Evolutionary conservation across 306 rosid genomes (phyloP).

Genomic region (Vigna unguiculata): DNA sequence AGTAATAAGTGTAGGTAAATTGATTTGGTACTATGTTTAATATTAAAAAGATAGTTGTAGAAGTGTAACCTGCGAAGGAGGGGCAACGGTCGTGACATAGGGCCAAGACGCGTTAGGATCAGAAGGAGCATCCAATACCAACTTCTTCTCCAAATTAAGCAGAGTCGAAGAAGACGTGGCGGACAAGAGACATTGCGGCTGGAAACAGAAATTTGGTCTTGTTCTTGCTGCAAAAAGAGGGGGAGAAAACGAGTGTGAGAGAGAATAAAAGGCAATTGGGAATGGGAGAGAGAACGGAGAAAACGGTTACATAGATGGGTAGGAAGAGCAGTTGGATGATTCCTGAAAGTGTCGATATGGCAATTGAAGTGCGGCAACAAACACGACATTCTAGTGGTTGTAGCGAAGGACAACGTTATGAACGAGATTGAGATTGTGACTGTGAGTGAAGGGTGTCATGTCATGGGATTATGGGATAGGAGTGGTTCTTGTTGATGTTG

Average conservation of each 20-base stretch:
- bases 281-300: not conserved
- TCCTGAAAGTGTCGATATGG: constrained; percentile 66
- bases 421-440: not conserved
- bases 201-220: constrained; percentile 57
- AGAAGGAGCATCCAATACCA: constrained; percentile 57
- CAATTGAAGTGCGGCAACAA: constrained; percentile 81
- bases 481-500: too few relatives aligned
- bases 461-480: not conserved
- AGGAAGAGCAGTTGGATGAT: constrained; percentile 40
- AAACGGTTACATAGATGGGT: not conserved
- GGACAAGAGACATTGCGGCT: constrained; percentile 71
- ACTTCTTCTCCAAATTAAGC: constrained; percentile 62
- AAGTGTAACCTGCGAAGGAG: constrained; percentile 61
- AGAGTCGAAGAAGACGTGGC: constrained; percentile 61
- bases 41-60: not conserved
- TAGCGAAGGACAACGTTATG: not conserved
- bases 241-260: not conserved
- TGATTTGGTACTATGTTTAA: not conserved
- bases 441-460: constrained; percentile 2
- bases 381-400: constrained; percentile 66
- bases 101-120: constrained; percentile 63
- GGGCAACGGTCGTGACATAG: constrained; percentile 52
- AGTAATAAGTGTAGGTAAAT: not conserved
- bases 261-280: constrained; percentile 36
- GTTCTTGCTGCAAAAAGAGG: constrained; percentile 62